phyloP scores from a whole-genome alignment of 495 filamentous ascomycete genomes.

The Lasiosphaeriaceae sp. region DNA sequence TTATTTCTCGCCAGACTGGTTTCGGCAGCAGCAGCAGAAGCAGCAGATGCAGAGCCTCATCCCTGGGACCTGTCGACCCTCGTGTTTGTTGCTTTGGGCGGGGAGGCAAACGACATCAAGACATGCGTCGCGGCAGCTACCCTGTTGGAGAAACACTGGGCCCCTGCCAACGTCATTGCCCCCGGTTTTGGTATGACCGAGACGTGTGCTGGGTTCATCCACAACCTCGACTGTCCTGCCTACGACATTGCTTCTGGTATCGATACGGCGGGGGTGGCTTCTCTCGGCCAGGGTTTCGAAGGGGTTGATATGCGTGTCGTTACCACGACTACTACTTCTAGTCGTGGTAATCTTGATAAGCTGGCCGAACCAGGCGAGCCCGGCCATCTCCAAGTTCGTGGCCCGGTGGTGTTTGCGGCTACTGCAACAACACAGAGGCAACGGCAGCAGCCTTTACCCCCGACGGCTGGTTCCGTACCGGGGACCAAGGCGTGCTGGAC shows the following conservation, averaged over 20 bases:
- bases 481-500: conserved; percentile 53
- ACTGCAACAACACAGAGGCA: conserved; percentile 54
- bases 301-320: conserved; percentile 43
- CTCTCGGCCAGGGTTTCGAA: conserved; percentile 37
- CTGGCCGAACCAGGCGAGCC: conserved; percentile 10
- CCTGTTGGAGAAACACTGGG: conserved; percentile 7
- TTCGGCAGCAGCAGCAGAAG: no score
- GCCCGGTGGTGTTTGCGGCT: conserved; percentile 54
- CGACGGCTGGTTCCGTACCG: conserved; percentile 68
- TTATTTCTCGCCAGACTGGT: conserved; percentile 4
- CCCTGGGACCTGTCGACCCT: conserved; percentile 3
- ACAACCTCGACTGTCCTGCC: conserved; percentile 29
- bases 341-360: conserved; percentile 21
- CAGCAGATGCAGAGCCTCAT: not conserved
- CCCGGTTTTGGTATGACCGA: conserved; percentile 57
- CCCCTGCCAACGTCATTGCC: conserved; percentile 31
- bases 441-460: conserved; percentile 52
- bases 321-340: not conserved
- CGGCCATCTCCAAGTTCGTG: conserved; percentile 24
- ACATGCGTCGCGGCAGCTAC: not conserved
- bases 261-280: conserved; percentile 25
- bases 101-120: not conserved
- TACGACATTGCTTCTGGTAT: conserved; percentile 27
- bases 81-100: not conserved
- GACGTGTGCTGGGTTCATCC: conserved; percentile 49